Percentiles rank a stretch among this genome's conserved stretches.
phyloP scores from a whole-genome alignment of 768 basidiomycete species.

The Tricholoma sp. region DNA sequence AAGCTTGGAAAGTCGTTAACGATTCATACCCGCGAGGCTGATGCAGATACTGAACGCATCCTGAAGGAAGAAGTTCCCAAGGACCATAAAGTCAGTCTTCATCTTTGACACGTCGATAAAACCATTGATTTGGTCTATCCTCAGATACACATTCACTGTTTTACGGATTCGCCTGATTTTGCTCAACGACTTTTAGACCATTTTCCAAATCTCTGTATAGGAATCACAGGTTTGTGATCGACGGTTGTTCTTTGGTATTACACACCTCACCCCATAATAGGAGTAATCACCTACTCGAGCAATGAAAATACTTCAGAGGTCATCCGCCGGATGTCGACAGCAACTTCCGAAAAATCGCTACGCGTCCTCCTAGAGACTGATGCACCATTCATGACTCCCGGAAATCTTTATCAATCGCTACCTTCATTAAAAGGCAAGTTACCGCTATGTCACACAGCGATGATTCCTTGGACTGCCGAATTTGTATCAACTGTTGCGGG shows the following conservation, averaged over 20 bases:
- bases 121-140: not conserved
- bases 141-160: slow-evolving; percentile 85
- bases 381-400: slow-evolving; percentile 83
- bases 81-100: slow-evolving; percentile 51
- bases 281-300: slow-evolving; percentile 75
- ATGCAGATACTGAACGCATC: slow-evolving; percentile 75
- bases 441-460: slow-evolving; percentile 70
- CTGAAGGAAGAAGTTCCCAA: slow-evolving; percentile 71
- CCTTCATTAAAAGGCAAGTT: slow-evolving; percentile 52
- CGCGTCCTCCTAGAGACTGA: slow-evolving; percentile 78
- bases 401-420: slow-evolving; percentile 60
- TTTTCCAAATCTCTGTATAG: slow-evolving; percentile 80
- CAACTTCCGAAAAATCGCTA: slow-evolving; percentile 21
- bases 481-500: slow-evolving; percentile 53
- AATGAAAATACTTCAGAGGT: slow-evolving; percentile 68
- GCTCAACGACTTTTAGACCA: slow-evolving; percentile 65
- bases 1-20: slow-evolving; percentile 70
- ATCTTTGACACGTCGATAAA: not conserved
- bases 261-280: slow-evolving; percentile 26
- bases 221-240: slow-evolving; percentile 57
- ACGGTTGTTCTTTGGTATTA: not conserved
- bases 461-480: slow-evolving; percentile 84
- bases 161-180: slow-evolving; percentile 76
- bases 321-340: slow-evolving; percentile 45
- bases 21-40: slow-evolving; percentile 84